Conservation (phyloP, 495 filamentous ascomycete species). For the Aspergillus conjunctus region DNA sequence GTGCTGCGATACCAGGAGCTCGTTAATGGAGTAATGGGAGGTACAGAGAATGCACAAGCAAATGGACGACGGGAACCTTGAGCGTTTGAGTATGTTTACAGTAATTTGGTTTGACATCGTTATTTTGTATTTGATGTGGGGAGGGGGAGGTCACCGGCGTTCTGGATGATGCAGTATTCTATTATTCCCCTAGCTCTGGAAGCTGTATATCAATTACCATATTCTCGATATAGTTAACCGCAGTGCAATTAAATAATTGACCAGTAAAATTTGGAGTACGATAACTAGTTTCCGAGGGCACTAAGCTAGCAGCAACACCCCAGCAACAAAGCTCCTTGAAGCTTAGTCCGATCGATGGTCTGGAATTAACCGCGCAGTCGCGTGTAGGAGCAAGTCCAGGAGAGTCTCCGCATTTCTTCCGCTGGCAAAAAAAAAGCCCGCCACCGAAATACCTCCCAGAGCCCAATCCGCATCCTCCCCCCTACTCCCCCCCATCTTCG, state of each 20-base stretch:
- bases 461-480: not conserved
- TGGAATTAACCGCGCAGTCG: slow-evolving; percentile 3
- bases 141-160: not conserved
- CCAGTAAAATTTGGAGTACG: too few relatives aligned
- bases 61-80: slow-evolving; percentile 33
- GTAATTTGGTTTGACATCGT: slow-evolving; percentile 23
- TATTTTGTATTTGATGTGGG: not conserved
- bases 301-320: slow-evolving; percentile 7
- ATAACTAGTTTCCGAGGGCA: too few relatives aligned
- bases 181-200: slow-evolving; percentile 15
- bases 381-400: slow-evolving; percentile 8
- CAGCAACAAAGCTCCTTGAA: slow-evolving; percentile 9
- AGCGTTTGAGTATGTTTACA: slow-evolving; percentile 11
- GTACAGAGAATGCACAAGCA: slow-evolving; percentile 35
- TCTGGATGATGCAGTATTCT: not conserved
- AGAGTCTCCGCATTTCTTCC: slow-evolving; percentile 31
- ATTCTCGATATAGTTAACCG: not conserved
- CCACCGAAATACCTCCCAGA: slow-evolving; percentile 10
- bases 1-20: slow-evolving; percentile 53
- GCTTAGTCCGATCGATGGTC: not conserved
- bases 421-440: slow-evolving; percentile 20
- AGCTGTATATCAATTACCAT: slow-evolving; percentile 9
- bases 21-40: slow-evolving; percentile 44
- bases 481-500: slow-evolving; percentile 3
- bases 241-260: not conserved